Evolutionary conservation across 2,329 filamentous ascomycete genomes (phyloP), one percentile per base, ranked within the genome.

Genomic region (Paraphoma chrysanthemicola): DNA sequence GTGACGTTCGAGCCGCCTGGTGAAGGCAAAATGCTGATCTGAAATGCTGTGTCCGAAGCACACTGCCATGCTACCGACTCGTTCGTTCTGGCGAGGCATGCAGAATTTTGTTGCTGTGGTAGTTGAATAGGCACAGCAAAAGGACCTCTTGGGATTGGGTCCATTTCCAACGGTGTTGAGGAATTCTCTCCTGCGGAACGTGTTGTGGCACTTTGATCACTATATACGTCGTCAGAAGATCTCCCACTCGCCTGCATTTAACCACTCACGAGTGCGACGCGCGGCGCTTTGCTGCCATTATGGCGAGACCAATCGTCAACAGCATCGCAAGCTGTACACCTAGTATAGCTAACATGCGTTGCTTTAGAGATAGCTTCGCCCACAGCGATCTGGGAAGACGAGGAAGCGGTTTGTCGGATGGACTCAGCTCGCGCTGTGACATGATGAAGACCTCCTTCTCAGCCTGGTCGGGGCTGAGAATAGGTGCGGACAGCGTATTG

Each of bases 401-500:
- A 6, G 72, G 72, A 14, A 73, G 45, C 12, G 68, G 70, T 33
- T 74, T 73, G 14, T 64, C 46, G 9, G n/a, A 29, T 16, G 39
- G 36, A 17, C 14, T 18, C 18, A 50, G 53, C 28, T 52, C 53
- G 14, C 50, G 50, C 10, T 47, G 52, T 5, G 44, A 49, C 7
- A 38, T 16, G 2, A 63, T 56, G 9, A 70, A 63, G 3, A 72
- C 63, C 39, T 75, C 72, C 36, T 72, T 73, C 48, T 73, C 71
- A 23, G 67, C 62, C 12, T 62, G 53, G 8, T 62, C 60, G 10
- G 67, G 69, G 12, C 67, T 68, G 8, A 72, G 55, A 39, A 69
- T 70, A 12, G 70, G 71, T 9, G 59, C 65, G n/a, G 64, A 68
- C 8, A 57, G 56, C 12, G 54, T 54, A 23, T 69, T 67, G 23